These are phyloP conservation scores for Zygosaccharomyces pseudobailii DNA, from an alignment of 1,139 yeast species.

Conservation along the genomic window DNA sequence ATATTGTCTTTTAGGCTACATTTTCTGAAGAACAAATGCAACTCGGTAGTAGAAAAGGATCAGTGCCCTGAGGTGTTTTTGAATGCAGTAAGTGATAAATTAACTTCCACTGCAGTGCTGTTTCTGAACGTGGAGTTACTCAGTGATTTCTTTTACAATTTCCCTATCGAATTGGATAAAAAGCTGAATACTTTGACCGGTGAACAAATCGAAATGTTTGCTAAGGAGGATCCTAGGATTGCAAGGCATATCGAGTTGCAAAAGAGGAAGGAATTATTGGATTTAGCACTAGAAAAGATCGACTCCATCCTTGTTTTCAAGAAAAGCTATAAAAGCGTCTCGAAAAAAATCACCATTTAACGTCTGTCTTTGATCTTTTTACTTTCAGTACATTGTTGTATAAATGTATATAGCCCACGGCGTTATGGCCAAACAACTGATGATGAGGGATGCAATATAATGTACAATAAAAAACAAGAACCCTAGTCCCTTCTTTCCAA, in stretches of 20 bases:
- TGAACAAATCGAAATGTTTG: constrained; percentile 83
- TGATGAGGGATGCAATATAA: constrained; percentile 3
- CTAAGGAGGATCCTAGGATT: constrained; percentile 91
- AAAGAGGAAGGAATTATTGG: constrained; percentile 83
- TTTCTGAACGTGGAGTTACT: constrained; percentile 89
- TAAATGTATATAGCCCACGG: constrained; percentile 4
- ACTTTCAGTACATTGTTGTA: background rate
- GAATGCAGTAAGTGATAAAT: constrained; percentile 87
- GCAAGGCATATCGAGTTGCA: constrained; percentile 89
- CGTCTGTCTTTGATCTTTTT: background rate
- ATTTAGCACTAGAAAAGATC: constrained; percentile 76
- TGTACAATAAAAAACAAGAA: constrained; percentile 9
- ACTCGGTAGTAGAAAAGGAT: constrained; percentile 72
- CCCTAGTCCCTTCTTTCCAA: constrained; percentile 75
- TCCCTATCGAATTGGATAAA: constrained; percentile 87
- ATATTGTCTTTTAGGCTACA: constrained; percentile 70
- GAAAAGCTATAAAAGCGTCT: constrained; percentile 40
- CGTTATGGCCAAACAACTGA: background rate
- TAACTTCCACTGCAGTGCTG: constrained; percentile 87
- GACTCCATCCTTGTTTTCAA: constrained; percentile 68
- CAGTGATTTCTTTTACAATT: constrained; percentile 91
- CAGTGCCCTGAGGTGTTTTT: constrained; percentile 92
- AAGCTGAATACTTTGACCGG: constrained; percentile 60
- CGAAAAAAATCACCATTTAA: constrained; percentile 42
- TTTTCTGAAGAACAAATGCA: constrained; percentile 73